Conservation (phyloP, 768 basidiomycete genomes). For the Amanita fuliginea region DNA sequence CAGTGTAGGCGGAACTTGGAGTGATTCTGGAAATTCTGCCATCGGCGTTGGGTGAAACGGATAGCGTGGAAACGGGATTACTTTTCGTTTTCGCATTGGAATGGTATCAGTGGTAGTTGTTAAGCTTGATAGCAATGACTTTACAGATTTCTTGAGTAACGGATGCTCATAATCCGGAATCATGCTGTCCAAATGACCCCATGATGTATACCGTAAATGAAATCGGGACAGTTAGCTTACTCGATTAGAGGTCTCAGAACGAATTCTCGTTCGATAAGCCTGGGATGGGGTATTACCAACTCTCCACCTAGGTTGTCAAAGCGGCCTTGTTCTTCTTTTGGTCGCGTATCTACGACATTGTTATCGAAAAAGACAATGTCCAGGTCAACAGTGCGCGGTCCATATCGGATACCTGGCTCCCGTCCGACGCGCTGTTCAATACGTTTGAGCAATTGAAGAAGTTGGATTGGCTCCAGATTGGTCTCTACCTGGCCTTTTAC, state of each 20-base stretch:
- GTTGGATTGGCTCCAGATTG: slow-evolving; percentile 40
- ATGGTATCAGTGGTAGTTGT: slow-evolving; percentile 20
- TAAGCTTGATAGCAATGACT: slow-evolving; percentile 32
- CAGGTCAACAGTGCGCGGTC: slow-evolving; percentile 84
- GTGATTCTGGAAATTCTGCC: slow-evolving; percentile 3
- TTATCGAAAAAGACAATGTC: slow-evolving; percentile 76
- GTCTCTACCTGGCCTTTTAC: slow-evolving; percentile 55
- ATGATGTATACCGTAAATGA: neutral
- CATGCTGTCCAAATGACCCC: slow-evolving; percentile 41
- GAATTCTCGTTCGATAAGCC: slow-evolving; percentile 80
- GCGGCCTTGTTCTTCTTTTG: slow-evolving; percentile 21
- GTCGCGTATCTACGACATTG: slow-evolving; percentile 45
- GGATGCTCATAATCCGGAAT: slow-evolving; percentile 72
- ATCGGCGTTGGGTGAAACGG: slow-evolving; percentile 19
- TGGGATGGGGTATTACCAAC: slow-evolving; percentile 77
- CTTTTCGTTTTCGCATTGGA: slow-evolving; percentile 56
- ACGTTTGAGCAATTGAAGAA: slow-evolving; percentile 57
- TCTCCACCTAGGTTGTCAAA: slow-evolving; percentile 52
- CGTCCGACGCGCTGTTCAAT: slow-evolving; percentile 74
- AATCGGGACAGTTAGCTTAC: slow-evolving; percentile 35
- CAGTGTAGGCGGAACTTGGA: slow-evolving; percentile 32
- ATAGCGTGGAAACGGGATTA: slow-evolving; percentile 62
- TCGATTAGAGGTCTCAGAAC: slow-evolving; percentile 82
- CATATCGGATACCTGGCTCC: slow-evolving; percentile 66
- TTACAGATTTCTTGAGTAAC: slow-evolving; percentile 30